A percentile compares a stretch with the other conserved stretches of the same genome.
Evolutionary conservation across 306 rosid genomes (phyloP).

Genomic region (Cicer pinnatifidum): DNA sequence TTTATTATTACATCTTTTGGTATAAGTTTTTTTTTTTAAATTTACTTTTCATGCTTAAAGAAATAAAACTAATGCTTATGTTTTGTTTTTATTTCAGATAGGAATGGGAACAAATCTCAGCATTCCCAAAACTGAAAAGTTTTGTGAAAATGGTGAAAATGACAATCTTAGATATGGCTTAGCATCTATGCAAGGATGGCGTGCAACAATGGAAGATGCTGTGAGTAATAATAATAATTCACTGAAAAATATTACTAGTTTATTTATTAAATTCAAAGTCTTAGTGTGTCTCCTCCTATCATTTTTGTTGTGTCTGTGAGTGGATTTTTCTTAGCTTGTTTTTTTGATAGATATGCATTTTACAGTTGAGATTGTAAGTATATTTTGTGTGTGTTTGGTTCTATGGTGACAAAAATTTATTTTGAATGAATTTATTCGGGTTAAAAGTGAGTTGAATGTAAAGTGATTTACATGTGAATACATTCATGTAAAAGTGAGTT

Average conservation of each 20-base stretch:
- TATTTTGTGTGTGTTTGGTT: background rate
- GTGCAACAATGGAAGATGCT: slow-evolving; percentile 97
- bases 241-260: slow-evolving; percentile 21
- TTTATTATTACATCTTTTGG: background rate
- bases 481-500: too few species aligned
- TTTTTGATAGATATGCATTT: slow-evolving; percentile 12
- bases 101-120: slow-evolving; percentile 84
- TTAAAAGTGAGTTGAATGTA: too few species aligned
- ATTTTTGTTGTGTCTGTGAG: background rate
- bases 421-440: too few species aligned
- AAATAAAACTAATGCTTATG: slow-evolving; percentile 27
- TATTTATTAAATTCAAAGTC: slow-evolving; percentile 20
- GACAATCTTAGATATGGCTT: slow-evolving; percentile 72
- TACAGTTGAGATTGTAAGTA: background rate
- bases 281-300: background rate
- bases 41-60: slow-evolving; percentile 31
- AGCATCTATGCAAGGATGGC: slow-evolving; percentile 99
- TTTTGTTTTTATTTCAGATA: slow-evolving; percentile 34
- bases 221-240: slow-evolving; percentile 55
- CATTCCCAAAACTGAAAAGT: slow-evolving; percentile 87
- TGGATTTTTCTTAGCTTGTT: background rate
- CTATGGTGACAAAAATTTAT: too few species aligned
- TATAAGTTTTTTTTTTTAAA: background rate
- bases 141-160: slow-evolving; percentile 83
- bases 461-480: too few species aligned